phyloP scores from a whole-genome alignment of 2,329 filamentous ascomycete species.

The Polytolypa hystricis region DNA sequence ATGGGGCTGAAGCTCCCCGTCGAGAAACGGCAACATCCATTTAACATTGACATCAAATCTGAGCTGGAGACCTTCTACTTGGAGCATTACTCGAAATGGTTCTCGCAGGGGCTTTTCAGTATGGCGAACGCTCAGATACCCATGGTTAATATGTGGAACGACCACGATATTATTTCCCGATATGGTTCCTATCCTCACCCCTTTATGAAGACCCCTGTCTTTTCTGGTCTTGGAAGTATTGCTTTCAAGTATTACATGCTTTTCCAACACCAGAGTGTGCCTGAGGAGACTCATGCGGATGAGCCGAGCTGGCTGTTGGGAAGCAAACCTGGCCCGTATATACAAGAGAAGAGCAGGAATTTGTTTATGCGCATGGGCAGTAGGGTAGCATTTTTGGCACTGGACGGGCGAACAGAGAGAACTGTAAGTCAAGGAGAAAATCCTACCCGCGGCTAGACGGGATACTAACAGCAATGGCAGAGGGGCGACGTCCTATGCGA shows the following conservation, averaged over 20 bases:
- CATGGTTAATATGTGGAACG: slow-evolving; percentile 97
- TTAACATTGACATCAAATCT: slow-evolving; percentile 70
- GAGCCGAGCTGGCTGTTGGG: slow-evolving; percentile 92
- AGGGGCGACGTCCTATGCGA: slow-evolving; percentile 67
- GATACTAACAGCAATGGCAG: slow-evolving; percentile 20
- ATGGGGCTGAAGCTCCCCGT: slow-evolving; percentile 65
- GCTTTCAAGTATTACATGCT: slow-evolving; percentile 99
- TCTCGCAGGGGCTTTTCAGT: slow-evolving; percentile 89
- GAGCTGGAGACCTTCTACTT: slow-evolving; percentile 86
- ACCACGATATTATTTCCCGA: slow-evolving; percentile 85
- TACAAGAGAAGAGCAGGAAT: slow-evolving; percentile 73
- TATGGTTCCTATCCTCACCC: slow-evolving; percentile 87
- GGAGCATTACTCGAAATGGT: slow-evolving; percentile 84
- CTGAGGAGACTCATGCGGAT: slow-evolving; percentile 64
- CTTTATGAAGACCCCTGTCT: slow-evolving; percentile 84
- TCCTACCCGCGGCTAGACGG: neutral
- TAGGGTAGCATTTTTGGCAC: slow-evolving; percentile 67
- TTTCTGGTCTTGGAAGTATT: slow-evolving; percentile 77
- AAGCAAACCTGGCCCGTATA: slow-evolving; percentile 71
- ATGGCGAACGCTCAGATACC: slow-evolving; percentile 89
- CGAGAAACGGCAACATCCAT: slow-evolving; percentile 67
- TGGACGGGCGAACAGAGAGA: slow-evolving; percentile 86
- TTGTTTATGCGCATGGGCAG: slow-evolving; percentile 74
- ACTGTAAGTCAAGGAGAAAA: slow-evolving; percentile 37
- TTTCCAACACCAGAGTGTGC: slow-evolving; percentile 88